Evolutionary conservation across 495 filamentous ascomycete species (phyloP).

Genomic region (Aspergillus egyptiacus): DNA sequence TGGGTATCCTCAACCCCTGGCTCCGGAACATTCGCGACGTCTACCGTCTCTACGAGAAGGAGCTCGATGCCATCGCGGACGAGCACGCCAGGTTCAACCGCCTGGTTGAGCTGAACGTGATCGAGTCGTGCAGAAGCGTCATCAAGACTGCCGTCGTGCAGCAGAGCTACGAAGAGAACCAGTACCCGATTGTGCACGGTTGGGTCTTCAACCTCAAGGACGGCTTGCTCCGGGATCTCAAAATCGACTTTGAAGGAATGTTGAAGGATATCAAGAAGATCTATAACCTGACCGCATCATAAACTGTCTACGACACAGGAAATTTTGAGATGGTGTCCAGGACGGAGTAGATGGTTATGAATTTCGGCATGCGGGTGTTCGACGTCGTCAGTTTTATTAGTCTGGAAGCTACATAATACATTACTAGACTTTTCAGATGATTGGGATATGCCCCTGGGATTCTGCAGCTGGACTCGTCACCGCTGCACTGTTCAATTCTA

Average conservation of each 20-base stretch:
- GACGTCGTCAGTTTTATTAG: too few relatives aligned
- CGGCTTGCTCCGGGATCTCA: conserved; percentile 52
- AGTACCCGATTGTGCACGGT: conserved; percentile 65
- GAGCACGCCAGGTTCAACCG: conserved; percentile 42
- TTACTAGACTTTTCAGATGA: too few relatives aligned
- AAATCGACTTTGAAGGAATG: conserved; percentile 30
- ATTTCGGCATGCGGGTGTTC: neutral
- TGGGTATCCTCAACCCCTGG: conserved; percentile 77
- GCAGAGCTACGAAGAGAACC: conserved; percentile 56
- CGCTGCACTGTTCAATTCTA: too few relatives aligned
- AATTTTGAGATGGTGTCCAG: neutral
- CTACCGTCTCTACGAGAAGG: conserved; percentile 41
- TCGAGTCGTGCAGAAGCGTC: conserved; percentile 54
- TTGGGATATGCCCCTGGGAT: too few relatives aligned
- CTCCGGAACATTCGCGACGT: conserved; percentile 62
- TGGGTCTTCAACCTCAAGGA: conserved; percentile 56
- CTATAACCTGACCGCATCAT: conserved; percentile 18
- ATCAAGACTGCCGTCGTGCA: conserved; percentile 54
- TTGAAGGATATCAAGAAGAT: conserved; percentile 31
- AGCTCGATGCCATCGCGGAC: conserved; percentile 45
- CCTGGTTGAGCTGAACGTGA: conserved; percentile 62
- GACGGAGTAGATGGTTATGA: conserved; percentile 2
- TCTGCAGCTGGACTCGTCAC: too few relatives aligned
- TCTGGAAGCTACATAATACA: too few relatives aligned
- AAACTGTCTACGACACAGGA: too few relatives aligned